A percentile compares a stretch with the other conserved stretches of the same genome.
phyloP scores from a whole-genome alignment of 495 filamentous ascomycete species.

The Astrothelium macrocarpum region DNA sequence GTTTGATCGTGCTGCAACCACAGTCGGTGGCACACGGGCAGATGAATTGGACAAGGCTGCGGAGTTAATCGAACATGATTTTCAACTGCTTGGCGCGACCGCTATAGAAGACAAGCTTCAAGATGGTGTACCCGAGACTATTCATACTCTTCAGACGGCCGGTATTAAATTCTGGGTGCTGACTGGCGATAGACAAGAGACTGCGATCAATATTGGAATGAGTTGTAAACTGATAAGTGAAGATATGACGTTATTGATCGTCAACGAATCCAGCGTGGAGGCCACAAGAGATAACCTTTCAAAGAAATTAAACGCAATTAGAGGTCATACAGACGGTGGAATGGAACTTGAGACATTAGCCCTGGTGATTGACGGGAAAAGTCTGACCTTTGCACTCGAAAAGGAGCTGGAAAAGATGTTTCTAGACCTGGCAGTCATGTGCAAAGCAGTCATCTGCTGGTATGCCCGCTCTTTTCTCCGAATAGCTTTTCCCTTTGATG shows the following conservation, averaged over 20 bases:
- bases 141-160: conserved; percentile 91
- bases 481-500: not conserved
- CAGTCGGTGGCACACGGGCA: conserved; percentile 80
- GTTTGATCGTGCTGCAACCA: conserved; percentile 82
- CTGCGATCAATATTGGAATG: conserved; percentile 99
- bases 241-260: conserved; percentile 94
- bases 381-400: conserved; percentile 87
- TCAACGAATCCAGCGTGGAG: conserved; percentile 75
- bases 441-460: conserved; percentile 98
- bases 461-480: conserved; percentile 33
- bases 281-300: conserved; percentile 76
- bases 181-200: conserved; percentile 96
- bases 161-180: conserved; percentile 99
- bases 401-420: conserved; percentile 90
- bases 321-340: conserved; percentile 59
- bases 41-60: conserved; percentile 97
- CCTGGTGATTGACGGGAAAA: conserved; percentile 94
- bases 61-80: conserved; percentile 86
- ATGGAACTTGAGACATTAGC: conserved; percentile 80
- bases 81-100: conserved; percentile 86
- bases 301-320: conserved; percentile 86
- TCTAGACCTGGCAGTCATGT: conserved; percentile 85
- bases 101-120: conserved; percentile 97
- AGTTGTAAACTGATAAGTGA: conserved; percentile 97
- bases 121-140: conserved; percentile 97